Percentiles rank a stretch among this genome's conserved stretches.
These are phyloP conservation scores for Beauveria asiatica DNA, from an alignment of 2,329 filamentous ascomycete genomes.

Conservation along the genomic window DNA sequence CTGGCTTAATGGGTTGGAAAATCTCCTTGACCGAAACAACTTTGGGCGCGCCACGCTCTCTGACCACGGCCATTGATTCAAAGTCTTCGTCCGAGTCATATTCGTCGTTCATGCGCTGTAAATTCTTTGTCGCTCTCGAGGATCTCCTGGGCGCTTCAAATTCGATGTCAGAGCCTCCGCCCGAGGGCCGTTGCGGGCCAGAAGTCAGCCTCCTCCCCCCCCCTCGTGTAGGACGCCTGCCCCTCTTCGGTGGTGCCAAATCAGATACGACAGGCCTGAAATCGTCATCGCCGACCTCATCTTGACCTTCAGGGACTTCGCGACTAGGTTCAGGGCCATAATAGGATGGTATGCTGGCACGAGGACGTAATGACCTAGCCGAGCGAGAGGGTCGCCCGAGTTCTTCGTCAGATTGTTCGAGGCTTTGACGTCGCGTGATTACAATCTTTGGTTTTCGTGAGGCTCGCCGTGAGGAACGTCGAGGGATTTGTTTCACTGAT, in stretches of 20 bases:
- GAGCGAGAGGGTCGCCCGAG: background rate
- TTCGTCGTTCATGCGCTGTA: constrained; percentile 40
- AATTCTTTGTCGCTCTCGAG: constrained; percentile 35
- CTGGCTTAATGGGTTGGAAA: constrained; percentile 54
- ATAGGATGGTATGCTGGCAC: constrained; percentile 14
- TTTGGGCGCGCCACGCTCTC: constrained; percentile 38
- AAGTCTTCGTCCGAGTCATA: constrained; percentile 49
- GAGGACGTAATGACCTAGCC: constrained; percentile 17
- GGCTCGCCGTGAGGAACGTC: constrained; percentile 2
- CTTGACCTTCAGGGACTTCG: background rate
- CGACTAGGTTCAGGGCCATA: background rate
- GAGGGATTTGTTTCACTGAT: constrained; percentile 5
- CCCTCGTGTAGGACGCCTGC: constrained; percentile 16
- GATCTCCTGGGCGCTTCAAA: constrained; percentile 45
- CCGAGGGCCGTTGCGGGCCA: background rate
- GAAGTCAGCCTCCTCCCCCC: background rate
- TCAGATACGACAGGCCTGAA: constrained; percentile 31
- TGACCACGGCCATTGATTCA: constrained; percentile 38
- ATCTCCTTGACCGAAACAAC: constrained; percentile 61
- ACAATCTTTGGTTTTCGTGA: constrained; percentile 10
- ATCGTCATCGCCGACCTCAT: constrained; percentile 21
- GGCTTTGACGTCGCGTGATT: background rate
- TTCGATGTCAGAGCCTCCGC: constrained; percentile 27
- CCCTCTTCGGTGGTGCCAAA: constrained; percentile 18
- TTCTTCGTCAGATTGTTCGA: background rate